phyloP scores from a whole-genome alignment of 2,329 filamentous ascomycete species.

The Alternaria triticina region DNA sequence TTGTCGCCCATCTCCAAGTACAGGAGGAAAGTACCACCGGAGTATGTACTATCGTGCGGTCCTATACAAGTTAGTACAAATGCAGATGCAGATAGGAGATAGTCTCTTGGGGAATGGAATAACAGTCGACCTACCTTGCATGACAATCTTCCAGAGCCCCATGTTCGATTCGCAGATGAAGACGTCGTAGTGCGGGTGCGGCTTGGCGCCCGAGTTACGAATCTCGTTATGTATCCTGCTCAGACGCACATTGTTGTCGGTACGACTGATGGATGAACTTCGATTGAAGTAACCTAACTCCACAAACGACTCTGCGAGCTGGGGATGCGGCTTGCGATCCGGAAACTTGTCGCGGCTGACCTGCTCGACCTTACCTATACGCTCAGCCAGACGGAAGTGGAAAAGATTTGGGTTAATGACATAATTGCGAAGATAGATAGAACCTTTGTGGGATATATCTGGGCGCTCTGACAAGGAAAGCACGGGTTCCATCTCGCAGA shows the following conservation, averaged over 20 bases:
- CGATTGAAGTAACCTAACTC: conserved; percentile 8
- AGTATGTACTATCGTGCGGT: neutral
- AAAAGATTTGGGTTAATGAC: neutral
- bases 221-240: conserved; percentile 44
- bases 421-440: neutral
- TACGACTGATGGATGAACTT: neutral
- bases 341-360: conserved; percentile 40
- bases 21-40: neutral
- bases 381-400: conserved; percentile 15
- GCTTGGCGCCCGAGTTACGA: conserved; percentile 34
- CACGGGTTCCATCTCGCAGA: neutral
- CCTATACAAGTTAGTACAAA: neutral
- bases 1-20: neutral
- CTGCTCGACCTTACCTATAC: conserved; percentile 18
- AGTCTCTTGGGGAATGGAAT: no score
- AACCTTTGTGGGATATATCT: neutral
- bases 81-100: no score
- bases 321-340: conserved; percentile 39
- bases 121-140: conserved; percentile 16
- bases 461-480: conserved; percentile 30
- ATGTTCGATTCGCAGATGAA: conserved; percentile 50
- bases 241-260: conserved; percentile 27
- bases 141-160: conserved; percentile 51
- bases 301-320: conserved; percentile 16
- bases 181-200: conserved; percentile 46